Conservation (phyloP, 2,329 filamentous ascomycete species). For the Neopestalotiopsis rosae region DNA sequence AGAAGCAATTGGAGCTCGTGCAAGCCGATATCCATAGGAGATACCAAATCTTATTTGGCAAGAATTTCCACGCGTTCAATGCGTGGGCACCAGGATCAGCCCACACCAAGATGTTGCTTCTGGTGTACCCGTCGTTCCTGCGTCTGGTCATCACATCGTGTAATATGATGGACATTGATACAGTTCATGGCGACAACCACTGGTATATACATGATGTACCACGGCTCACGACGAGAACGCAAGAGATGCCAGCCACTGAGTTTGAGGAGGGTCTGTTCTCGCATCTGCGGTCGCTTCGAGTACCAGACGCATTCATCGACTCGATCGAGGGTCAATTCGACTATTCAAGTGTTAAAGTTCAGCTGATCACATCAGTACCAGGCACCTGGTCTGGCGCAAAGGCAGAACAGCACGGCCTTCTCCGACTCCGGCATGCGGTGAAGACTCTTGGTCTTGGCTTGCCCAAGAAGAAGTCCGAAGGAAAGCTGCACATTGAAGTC, state of each 20-base stretch:
- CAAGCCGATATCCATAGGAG: slow-evolving; percentile 18
- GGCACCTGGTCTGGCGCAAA: slow-evolving; percentile 24
- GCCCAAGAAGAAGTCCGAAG: slow-evolving; percentile 18
- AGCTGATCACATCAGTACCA: slow-evolving; percentile 30
- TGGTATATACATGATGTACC: slow-evolving; percentile 35
- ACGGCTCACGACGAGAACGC: slow-evolving; percentile 2
- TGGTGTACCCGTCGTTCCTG: slow-evolving; percentile 30
- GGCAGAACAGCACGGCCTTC: slow-evolving; percentile 28
- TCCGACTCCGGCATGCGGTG: slow-evolving; percentile 27
- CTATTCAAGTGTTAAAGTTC: slow-evolving; percentile 28
- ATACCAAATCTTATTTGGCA: slow-evolving; percentile 24
- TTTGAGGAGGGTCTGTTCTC: background rate
- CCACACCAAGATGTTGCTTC: slow-evolving; percentile 29
- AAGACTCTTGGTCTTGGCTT: slow-evolving; percentile 22
- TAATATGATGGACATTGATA: slow-evolving; percentile 34
- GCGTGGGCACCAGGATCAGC: slow-evolving; percentile 27
- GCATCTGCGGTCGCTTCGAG: slow-evolving; percentile 20
- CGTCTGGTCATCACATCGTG: slow-evolving; percentile 32
- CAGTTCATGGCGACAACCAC: slow-evolving; percentile 30
- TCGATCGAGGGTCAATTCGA: slow-evolving; percentile 29
- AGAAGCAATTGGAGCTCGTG: background rate
- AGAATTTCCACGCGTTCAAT: slow-evolving; percentile 31
- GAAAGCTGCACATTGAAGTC: slow-evolving; percentile 27
- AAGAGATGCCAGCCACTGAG: background rate
- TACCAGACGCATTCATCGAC: slow-evolving; percentile 26